phyloP scores from a whole-genome alignment of 768 basidiomycete species.

The Cystofilobasidium bisporidii region DNA sequence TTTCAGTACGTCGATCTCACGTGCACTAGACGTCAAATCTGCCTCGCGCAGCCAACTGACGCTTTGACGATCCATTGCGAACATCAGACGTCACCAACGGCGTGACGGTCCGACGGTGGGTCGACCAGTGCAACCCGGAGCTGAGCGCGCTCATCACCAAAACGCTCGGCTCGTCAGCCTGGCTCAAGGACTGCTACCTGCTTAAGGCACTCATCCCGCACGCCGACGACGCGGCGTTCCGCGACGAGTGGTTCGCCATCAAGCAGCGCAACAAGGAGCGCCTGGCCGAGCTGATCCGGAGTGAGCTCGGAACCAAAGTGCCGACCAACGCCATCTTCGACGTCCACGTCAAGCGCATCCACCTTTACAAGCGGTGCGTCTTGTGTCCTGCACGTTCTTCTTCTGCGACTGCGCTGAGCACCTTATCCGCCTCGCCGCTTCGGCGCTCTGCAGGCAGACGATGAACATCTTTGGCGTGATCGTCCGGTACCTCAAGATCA shows the following conservation, averaged over 20 bases:
- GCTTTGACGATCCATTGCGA: neutral
- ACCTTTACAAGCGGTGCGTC: constrained; percentile 69
- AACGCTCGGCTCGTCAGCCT: constrained; percentile 65
- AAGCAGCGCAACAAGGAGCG: constrained; percentile 87
- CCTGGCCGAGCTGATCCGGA: constrained; percentile 49
- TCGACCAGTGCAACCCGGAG: constrained; percentile 67
- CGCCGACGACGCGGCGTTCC: constrained; percentile 49
- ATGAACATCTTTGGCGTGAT: constrained; percentile 80
- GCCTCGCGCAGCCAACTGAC: too few relatives aligned
- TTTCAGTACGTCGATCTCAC: constrained; percentile 55
- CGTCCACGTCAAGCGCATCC: constrained; percentile 58
- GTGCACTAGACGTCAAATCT: too few relatives aligned
- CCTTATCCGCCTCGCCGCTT: neutral
- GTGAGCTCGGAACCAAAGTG: constrained; percentile 36
- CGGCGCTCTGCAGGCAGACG: neutral
- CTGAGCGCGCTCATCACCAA: constrained; percentile 75
- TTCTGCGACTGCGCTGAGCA: neutral
- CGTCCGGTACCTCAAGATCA: constrained; percentile 71
- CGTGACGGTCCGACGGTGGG: constrained; percentile 31
- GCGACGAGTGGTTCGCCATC: constrained; percentile 67
- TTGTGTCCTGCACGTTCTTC: too few relatives aligned
- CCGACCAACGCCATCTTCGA: constrained; percentile 38
- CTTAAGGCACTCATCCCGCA: constrained; percentile 45
- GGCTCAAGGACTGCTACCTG: constrained; percentile 73
- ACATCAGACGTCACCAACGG: constrained; percentile 25